phyloP scores from a whole-genome alignment of 176 grass and related monocot species.

The Ananas comosus region DNA sequence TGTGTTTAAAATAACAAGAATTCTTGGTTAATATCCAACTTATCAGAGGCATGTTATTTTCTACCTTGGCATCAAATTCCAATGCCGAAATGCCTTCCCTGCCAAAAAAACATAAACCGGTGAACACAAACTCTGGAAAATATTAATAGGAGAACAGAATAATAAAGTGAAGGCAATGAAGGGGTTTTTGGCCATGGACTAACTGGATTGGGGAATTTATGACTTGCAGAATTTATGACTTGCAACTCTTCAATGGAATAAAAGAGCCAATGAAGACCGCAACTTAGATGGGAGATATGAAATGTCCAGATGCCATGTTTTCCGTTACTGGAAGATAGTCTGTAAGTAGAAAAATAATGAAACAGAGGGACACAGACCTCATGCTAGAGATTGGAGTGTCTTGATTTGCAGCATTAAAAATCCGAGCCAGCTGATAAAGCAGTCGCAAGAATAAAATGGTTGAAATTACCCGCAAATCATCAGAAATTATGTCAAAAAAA shows the following conservation, averaged over 20 bases:
- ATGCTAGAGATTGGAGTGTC: background rate
- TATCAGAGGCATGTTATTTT: constrained; percentile 8
- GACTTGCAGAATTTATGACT: background rate
- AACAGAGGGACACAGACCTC: background rate
- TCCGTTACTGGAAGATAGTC: background rate
- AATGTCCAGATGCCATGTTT: background rate
- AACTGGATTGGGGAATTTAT: background rate
- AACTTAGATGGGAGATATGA: background rate
- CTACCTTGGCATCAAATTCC: constrained; percentile 89
- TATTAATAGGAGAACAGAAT: constrained; percentile 2
- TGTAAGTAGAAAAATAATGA: background rate
- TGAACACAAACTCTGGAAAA: constrained; percentile 11
- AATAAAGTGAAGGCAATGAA: constrained; percentile 19
- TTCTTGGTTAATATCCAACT: constrained; percentile 9
- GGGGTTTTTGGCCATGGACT: background rate
- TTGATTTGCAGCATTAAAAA: background rate
- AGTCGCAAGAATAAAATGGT: constrained; percentile 24
- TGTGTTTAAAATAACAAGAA: too few species aligned
- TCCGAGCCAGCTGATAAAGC: background rate
- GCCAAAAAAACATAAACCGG: constrained; percentile 29
- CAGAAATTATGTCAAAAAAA: constrained; percentile 2
- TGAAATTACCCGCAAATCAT: constrained; percentile 2
- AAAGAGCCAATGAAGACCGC: background rate
- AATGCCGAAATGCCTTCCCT: constrained; percentile 65
- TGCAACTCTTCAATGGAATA: background rate